A percentile compares a stretch with the other conserved stretches of the same genome.
These are phyloP conservation scores for Thermochaetoides thermophila DNA, from an alignment of 495 filamentous ascomycete genomes.

Conservation along the genomic window DNA sequence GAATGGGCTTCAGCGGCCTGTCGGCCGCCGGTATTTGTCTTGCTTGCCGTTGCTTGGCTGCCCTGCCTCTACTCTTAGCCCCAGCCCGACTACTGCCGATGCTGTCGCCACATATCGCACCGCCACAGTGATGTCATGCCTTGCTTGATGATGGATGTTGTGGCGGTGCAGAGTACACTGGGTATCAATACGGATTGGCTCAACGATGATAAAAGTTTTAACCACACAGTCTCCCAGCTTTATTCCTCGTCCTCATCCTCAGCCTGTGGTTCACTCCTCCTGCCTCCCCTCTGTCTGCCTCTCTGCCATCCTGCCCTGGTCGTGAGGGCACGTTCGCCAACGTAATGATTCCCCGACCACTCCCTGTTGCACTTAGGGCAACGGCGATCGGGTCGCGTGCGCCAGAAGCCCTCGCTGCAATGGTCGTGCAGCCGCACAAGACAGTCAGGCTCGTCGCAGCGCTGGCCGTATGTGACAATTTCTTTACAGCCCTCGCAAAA, in stretches of 20 bases:
- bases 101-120: too few relatives aligned
- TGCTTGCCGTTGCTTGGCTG: too few relatives aligned
- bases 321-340: constrained; percentile 65
- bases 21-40: too few relatives aligned
- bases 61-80: too few relatives aligned
- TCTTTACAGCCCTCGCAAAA: constrained; percentile 81
- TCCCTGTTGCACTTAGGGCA: constrained; percentile 60
- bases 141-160: neutral
- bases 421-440: constrained; percentile 58
- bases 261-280: constrained; percentile 17
- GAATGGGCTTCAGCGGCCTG: too few relatives aligned
- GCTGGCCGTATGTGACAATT: constrained; percentile 76
- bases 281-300: constrained; percentile 16
- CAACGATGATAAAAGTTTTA: too few relatives aligned
- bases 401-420: constrained; percentile 60
- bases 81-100: too few relatives aligned
- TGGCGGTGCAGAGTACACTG: constrained; percentile 4
- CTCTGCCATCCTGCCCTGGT: constrained; percentile 31
- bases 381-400: constrained; percentile 37
- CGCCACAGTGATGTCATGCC: too few relatives aligned
- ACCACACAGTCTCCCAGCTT: too few relatives aligned
- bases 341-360: constrained; percentile 63
- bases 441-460: constrained; percentile 59
- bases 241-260: constrained; percentile 11
- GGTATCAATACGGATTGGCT: constrained; percentile 4